These are phyloP conservation scores for Candida palmyrensis DNA, from an alignment of 805 yeast genomes.

Conservation along the genomic window DNA sequence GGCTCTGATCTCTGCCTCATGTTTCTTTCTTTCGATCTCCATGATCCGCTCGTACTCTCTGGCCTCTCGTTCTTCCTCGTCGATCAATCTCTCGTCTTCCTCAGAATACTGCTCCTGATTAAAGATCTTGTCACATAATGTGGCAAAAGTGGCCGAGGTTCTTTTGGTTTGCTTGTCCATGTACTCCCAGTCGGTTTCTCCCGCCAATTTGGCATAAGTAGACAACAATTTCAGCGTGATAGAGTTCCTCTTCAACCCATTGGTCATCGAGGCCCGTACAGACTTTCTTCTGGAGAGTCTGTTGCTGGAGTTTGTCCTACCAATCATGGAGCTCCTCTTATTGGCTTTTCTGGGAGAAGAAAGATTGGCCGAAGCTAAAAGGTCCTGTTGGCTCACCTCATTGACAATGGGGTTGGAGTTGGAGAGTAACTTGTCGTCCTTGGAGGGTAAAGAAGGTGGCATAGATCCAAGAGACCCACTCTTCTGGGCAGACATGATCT, in stretches of 20 bases:
- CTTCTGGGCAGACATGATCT: conserved; percentile 33
- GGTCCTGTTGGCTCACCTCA: conserved; percentile 13
- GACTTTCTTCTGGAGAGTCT: conserved; percentile 31
- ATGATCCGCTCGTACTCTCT: conserved; percentile 42
- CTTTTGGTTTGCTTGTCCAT: conserved; percentile 70
- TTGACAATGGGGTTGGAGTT: conserved; percentile 14
- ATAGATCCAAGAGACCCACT: conserved; percentile 19
- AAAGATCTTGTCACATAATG: conserved; percentile 71
- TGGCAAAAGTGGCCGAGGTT: conserved; percentile 74
- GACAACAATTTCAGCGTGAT: conserved; percentile 67
- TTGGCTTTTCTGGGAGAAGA: conserved; percentile 13
- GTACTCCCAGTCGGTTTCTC: conserved; percentile 61
- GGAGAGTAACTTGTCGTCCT: too few relatives aligned
- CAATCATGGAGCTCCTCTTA: conserved; percentile 26
- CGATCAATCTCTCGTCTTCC: conserved; percentile 43
- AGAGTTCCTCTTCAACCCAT: conserved; percentile 58
- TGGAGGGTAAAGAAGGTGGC: conserved; percentile 35
- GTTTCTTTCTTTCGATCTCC: conserved; percentile 43
- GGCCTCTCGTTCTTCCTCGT: conserved; percentile 39
- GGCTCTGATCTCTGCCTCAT: conserved; percentile 49
- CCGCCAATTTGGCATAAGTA: conserved; percentile 66
- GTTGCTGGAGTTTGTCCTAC: conserved; percentile 21
- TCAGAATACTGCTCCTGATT: conserved; percentile 54
- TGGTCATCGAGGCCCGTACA: conserved; percentile 33
- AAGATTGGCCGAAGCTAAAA: conserved; percentile 25